Percentiles rank a stretch among this genome's conserved stretches.
Conservation (phyloP, 2,329 filamentous ascomycete genomes). For the Diaporthe sp. region DNA sequence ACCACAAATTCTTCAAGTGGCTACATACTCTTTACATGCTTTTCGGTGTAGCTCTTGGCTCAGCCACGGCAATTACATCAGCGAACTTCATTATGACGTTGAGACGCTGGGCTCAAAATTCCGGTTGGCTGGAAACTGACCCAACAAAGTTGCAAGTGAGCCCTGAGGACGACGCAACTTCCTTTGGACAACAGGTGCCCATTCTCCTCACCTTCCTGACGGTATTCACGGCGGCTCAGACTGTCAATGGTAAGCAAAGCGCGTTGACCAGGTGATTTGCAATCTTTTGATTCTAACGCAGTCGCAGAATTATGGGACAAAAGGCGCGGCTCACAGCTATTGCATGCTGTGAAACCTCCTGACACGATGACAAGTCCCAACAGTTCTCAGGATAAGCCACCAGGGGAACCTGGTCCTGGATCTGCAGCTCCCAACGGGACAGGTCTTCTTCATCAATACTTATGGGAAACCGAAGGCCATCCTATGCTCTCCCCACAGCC, state of each 20-base stretch:
- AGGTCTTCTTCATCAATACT: background rate
- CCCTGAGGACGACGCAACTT: conserved; percentile 50
- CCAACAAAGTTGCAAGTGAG: conserved; percentile 41
- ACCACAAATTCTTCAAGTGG: conserved; percentile 1
- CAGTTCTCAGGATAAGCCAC: background rate
- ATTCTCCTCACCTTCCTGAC: conserved; percentile 50
- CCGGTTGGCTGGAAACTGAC: conserved; percentile 39
- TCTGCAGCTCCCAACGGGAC: background rate
- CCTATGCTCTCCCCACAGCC: background rate
- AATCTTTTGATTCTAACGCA: background rate
- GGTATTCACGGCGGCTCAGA: conserved; percentile 50
- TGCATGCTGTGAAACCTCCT: no score
- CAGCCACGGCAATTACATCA: background rate
- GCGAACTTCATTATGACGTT: background rate
- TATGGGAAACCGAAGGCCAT: background rate
- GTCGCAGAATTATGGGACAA: background rate
- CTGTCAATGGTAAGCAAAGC: conserved; percentile 45
- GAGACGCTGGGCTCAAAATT: background rate
- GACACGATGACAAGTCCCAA: background rate
- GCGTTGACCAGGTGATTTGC: no score
- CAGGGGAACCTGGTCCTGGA: background rate
- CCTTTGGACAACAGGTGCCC: conserved; percentile 53
- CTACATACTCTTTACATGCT: conserved; percentile 8
- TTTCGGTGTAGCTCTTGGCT: background rate
- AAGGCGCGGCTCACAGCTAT: background rate